phyloP scores from a whole-genome alignment of 2,329 filamentous ascomycete species.

The Fusarium tuaranense region DNA sequence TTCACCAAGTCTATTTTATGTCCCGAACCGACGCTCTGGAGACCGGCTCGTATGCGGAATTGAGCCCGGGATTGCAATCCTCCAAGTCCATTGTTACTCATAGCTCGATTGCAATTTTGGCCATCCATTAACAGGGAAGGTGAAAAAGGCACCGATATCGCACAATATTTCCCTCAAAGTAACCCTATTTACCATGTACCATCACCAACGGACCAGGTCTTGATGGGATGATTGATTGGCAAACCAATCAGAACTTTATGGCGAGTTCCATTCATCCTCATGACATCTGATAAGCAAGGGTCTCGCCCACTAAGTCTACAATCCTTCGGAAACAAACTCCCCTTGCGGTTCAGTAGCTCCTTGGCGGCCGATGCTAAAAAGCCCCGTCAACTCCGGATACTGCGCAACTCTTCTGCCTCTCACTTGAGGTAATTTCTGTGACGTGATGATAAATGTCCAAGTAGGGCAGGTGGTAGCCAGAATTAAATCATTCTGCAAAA shows the following conservation, averaged over 20 bases:
- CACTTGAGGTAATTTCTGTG: background rate
- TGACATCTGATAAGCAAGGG: background rate
- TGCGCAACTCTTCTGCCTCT: background rate
- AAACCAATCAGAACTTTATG: background rate
- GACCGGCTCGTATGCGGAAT: background rate
- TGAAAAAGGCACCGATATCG: background rate
- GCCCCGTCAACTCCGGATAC: background rate
- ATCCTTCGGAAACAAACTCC: background rate
- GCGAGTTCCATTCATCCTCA: background rate
- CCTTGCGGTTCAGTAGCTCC: background rate
- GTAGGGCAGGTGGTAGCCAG: background rate
- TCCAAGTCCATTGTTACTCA: background rate
- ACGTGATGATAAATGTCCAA: background rate
- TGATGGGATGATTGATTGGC: background rate
- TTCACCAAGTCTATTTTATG: background rate
- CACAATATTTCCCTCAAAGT: background rate
- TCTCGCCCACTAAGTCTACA: background rate
- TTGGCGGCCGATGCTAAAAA: background rate
- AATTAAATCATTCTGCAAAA: background rate
- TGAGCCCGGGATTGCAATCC: background rate
- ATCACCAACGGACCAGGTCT: background rate
- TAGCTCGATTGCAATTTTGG: background rate
- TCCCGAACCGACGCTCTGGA: background rate
- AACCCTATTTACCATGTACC: background rate
- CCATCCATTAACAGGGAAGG: background rate